Evolutionary conservation across 208 protist genomes (phyloP).

Genomic region (Leishmania amazonensis): DNA sequence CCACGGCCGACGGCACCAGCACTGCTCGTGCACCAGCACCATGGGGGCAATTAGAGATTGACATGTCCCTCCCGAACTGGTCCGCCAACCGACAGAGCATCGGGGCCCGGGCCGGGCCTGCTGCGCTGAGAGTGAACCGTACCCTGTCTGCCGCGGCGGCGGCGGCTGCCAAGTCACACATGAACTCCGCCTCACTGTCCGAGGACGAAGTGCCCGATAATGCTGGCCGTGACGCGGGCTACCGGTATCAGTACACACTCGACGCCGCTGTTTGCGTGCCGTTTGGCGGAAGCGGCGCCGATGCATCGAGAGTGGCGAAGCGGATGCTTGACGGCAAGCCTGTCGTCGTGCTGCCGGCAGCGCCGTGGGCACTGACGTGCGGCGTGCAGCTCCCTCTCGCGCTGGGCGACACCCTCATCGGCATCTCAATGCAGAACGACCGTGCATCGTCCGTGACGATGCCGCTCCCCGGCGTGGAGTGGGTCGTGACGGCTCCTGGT

Average conservation of each 20-base stretch:
- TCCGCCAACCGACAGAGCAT: slow-evolving; percentile 25
- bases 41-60: slow-evolving; percentile 28
- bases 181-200: slow-evolving; percentile 28
- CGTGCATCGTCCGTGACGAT: slow-evolving; percentile 25
- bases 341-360: slow-evolving; percentile 12
- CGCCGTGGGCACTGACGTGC: slow-evolving; percentile 42
- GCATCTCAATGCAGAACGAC: slow-evolving; percentile 49
- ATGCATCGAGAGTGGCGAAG: slow-evolving; percentile 4
- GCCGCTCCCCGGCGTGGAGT: slow-evolving; percentile 33
- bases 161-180: slow-evolving; percentile 12
- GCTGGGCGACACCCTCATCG: slow-evolving; percentile 54
- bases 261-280: slow-evolving; percentile 29
- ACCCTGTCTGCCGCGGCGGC: slow-evolving; percentile 4
- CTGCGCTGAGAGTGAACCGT: slow-evolving; percentile 23
- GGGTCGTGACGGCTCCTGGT: slow-evolving; percentile 6
- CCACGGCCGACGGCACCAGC: background rate
- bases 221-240: background rate
- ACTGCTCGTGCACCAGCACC: background rate
- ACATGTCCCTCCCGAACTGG: slow-evolving; percentile 26
- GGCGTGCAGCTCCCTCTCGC: slow-evolving; percentile 51
- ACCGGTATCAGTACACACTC: slow-evolving; percentile 24
- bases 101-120: slow-evolving; percentile 24
- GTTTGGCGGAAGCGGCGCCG: slow-evolving; percentile 2
- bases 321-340: slow-evolving; percentile 12
- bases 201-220: slow-evolving; percentile 11